Conservation (phyloP, 2,329 filamentous ascomycete genomes). For the Monilinia polystroma region DNA sequence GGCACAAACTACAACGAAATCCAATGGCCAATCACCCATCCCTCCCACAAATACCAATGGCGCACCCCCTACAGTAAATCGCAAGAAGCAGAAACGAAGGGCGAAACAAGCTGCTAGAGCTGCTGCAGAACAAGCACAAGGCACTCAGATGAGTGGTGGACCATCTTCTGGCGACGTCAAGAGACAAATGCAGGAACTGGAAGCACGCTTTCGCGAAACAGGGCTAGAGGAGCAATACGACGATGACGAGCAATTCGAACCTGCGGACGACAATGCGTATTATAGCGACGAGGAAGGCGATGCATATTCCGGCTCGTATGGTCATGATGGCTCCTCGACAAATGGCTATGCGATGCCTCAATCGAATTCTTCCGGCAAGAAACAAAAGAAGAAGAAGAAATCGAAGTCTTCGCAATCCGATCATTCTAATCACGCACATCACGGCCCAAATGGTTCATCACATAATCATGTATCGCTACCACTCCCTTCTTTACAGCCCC, state of each 20-base stretch:
- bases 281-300: slow-evolving; percentile 55
- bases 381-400: slow-evolving; percentile 46
- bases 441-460: slow-evolving; percentile 34
- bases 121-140: slow-evolving; percentile 36
- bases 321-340: slow-evolving; percentile 37
- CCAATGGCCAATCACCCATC: slow-evolving; percentile 37
- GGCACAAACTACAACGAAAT: slow-evolving; percentile 38
- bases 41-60: slow-evolving; percentile 36
- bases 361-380: slow-evolving; percentile 37
- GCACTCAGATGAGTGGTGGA: slow-evolving; percentile 31
- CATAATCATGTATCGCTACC: slow-evolving; percentile 39
- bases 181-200: slow-evolving; percentile 36
- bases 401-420: slow-evolving; percentile 32
- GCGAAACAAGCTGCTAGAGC: slow-evolving; percentile 60
- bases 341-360: slow-evolving; percentile 38
- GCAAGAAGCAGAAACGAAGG: slow-evolving; percentile 92
- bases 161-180: slow-evolving; percentile 27
- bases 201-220: slow-evolving; percentile 36
- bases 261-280: slow-evolving; percentile 53
- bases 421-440: slow-evolving; percentile 31
- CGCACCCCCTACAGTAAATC: slow-evolving; percentile 63
- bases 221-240: slow-evolving; percentile 35
- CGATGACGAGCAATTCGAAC: slow-evolving; percentile 43
- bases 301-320: slow-evolving; percentile 40
- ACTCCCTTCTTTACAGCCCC: slow-evolving; percentile 40